phyloP scores from a whole-genome alignment of 2,329 filamentous ascomycete genomes.

The Pyrenochaeta sp. region DNA sequence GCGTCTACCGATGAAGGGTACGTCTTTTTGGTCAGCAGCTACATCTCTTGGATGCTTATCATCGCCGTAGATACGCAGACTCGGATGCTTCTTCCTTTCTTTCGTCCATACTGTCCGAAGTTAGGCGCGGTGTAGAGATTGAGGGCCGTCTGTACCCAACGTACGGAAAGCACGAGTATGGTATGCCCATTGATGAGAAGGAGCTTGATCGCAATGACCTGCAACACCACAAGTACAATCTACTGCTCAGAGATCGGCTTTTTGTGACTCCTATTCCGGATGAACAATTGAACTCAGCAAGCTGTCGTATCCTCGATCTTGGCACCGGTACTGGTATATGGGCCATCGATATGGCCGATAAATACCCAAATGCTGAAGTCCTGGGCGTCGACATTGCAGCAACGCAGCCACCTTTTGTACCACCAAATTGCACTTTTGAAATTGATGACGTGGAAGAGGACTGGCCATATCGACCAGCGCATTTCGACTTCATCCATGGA shows the following conservation, averaged over 20 bases:
- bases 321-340: slow-evolving; percentile 34
- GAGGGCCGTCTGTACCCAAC: slow-evolving; percentile 30
- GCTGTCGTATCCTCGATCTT: slow-evolving; percentile 27
- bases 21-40: background rate
- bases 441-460: slow-evolving; percentile 51
- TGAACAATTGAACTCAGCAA: slow-evolving; percentile 8
- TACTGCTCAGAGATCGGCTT: slow-evolving; percentile 26
- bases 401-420: slow-evolving; percentile 49
- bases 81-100: slow-evolving; percentile 33
- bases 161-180: slow-evolving; percentile 32
- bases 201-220: slow-evolving; percentile 33
- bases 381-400: slow-evolving; percentile 49
- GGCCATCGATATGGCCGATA: slow-evolving; percentile 36
- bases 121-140: slow-evolving; percentile 29
- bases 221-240: slow-evolving; percentile 34
- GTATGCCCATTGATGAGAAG: slow-evolving; percentile 39
- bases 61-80: slow-evolving; percentile 23
- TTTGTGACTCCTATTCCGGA: slow-evolving; percentile 26
- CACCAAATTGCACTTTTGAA: slow-evolving; percentile 50
- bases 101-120: slow-evolving; percentile 31
- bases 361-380: slow-evolving; percentile 21
- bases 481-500: slow-evolving; percentile 44
- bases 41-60: slow-evolving; percentile 5
- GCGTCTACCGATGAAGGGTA: slow-evolving; percentile 34
- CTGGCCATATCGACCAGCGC: slow-evolving; percentile 44